Conservation (phyloP, 352 stramenopile species). For the Globisporangium yorkense region DNA sequence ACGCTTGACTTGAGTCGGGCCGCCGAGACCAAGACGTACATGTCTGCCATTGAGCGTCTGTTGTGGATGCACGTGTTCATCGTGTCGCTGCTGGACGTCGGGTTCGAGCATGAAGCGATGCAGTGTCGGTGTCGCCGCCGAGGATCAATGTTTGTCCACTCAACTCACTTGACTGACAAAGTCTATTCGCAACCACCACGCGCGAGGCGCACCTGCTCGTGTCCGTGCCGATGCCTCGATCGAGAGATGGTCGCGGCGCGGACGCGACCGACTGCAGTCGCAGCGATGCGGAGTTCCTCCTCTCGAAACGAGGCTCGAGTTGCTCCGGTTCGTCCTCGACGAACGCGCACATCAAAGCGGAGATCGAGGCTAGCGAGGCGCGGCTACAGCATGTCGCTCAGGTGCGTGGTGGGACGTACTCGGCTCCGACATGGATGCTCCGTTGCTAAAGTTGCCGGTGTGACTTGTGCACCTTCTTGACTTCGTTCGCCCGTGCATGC, state of each 20-base stretch:
- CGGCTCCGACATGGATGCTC: not conserved
- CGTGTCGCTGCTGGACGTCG: no score
- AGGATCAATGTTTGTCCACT: no score
- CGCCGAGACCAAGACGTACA: no score
- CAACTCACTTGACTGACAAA: no score
- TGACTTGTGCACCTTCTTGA: conserved; percentile 1
- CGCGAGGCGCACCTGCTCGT: not conserved
- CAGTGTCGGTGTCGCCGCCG: no score
- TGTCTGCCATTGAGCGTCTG: no score
- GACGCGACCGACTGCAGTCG: not conserved
- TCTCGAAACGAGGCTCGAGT: not conserved
- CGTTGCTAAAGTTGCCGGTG: not conserved
- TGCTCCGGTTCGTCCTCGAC: not conserved
- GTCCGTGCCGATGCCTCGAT: not conserved
- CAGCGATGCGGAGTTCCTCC: not conserved
- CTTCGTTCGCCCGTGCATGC: not conserved
- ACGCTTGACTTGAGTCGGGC: no score
- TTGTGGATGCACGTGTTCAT: no score
- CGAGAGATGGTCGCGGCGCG: not conserved
- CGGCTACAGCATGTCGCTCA: conserved; percentile 30
- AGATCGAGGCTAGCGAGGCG: conserved; percentile 29
- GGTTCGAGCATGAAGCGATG: no score
- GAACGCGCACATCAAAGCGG: conserved; percentile 16
- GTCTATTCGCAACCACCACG: no score
- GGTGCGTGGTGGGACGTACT: conserved; percentile 11